Percentiles rank a stretch among this genome's conserved stretches.
phyloP scores from a whole-genome alignment of 179 eudicot species.

The Silene noctiflora region DNA sequence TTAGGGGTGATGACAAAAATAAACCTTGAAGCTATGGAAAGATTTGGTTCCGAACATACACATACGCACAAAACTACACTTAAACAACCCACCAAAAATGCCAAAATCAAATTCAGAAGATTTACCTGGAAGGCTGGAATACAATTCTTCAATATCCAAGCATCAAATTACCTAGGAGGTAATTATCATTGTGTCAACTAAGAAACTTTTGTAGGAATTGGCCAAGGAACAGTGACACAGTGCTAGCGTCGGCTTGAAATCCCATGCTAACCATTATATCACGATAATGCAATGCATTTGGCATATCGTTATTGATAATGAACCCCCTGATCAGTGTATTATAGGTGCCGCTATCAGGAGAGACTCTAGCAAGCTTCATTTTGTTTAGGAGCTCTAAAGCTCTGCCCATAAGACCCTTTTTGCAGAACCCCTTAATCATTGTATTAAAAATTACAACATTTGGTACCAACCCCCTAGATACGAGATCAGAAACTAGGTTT shows the following conservation, averaged over 20 bases:
- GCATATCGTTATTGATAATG: neutral
- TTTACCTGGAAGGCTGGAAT: neutral
- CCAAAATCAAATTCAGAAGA: no score
- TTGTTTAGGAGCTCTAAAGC: neutral
- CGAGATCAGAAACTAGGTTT: neutral
- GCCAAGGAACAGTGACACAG: neutral
- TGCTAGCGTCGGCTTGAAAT: slow-evolving; percentile 5
- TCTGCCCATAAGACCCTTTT: neutral
- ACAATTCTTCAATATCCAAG: neutral
- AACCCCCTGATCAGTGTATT: neutral
- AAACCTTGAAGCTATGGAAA: no score
- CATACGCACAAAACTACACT: no score
- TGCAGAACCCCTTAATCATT: slow-evolving; percentile 1
- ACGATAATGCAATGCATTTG: slow-evolving; percentile 1
- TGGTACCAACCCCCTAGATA: neutral
- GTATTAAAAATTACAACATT: neutral
- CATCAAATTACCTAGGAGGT: neutral
- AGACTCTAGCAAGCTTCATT: no score
- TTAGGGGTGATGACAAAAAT: no score
- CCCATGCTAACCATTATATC: slow-evolving; percentile 13
- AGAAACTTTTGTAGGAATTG: slow-evolving; percentile 2
- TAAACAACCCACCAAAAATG: no score
- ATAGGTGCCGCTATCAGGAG: neutral
- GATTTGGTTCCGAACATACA: no score
- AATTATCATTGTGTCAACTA: neutral